Percentiles rank a stretch among this genome's conserved stretches.
These are phyloP conservation scores for Myxozyma lipomycoides DNA, from an alignment of 805 yeast genomes.

Conservation along the genomic window DNA sequence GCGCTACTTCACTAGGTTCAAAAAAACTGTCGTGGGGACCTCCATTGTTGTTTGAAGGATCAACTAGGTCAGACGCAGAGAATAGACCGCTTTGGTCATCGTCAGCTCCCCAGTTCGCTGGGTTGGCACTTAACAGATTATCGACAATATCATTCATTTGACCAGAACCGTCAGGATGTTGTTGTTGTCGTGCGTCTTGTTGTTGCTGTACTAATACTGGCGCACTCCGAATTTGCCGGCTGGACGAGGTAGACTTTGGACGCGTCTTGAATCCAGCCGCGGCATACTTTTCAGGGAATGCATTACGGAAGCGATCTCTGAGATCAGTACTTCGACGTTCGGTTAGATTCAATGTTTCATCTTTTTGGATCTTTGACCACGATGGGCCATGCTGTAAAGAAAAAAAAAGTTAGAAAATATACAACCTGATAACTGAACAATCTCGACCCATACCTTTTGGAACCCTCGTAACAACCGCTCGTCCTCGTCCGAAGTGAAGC, in stretches of 20 bases:
- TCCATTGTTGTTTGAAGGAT: slow-evolving; percentile 8
- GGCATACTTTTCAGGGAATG: slow-evolving; percentile 44
- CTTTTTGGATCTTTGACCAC: slow-evolving; percentile 46
- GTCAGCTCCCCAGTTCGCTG: slow-evolving; percentile 13
- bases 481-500: slow-evolving; percentile 44
- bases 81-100: slow-evolving; percentile 17
- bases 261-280: slow-evolving; percentile 43
- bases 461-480: slow-evolving; percentile 43
- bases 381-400: slow-evolving; percentile 41
- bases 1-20: slow-evolving; percentile 4
- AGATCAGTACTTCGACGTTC: slow-evolving; percentile 45
- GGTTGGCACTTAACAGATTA: slow-evolving; percentile 11
- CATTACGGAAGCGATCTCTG: slow-evolving; percentile 44
- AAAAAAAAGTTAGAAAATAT: background rate
- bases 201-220: slow-evolving; percentile 10
- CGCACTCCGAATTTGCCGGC: slow-evolving; percentile 23
- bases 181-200: background rate
- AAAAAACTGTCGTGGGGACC: slow-evolving; percentile 12
- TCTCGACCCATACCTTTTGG: slow-evolving; percentile 20
- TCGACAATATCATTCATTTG: slow-evolving; percentile 13
- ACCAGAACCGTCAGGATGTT: too few relatives aligned
- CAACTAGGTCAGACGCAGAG: slow-evolving; percentile 20
- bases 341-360: slow-evolving; percentile 37
- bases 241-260: slow-evolving; percentile 15
- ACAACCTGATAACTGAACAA: background rate